Percentiles rank a stretch among this genome's conserved stretches.
These are phyloP conservation scores for Sisymbrium altissimum DNA, from an alignment of 345 rosid genomes.

Conservation along the genomic window DNA sequence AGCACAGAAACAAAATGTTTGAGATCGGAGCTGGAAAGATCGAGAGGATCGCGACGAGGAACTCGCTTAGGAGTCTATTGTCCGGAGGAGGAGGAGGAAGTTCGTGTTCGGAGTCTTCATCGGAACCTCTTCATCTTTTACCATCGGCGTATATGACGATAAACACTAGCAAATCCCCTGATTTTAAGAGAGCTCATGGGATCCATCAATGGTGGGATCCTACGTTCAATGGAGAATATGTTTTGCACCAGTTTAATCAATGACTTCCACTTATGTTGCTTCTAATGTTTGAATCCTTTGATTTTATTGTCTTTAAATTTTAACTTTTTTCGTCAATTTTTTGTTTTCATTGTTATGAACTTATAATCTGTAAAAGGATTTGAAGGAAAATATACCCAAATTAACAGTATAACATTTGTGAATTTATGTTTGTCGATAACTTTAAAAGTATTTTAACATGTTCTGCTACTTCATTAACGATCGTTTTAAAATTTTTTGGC, in stretches of 20 bases:
- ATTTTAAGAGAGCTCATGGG: conserved; percentile 61
- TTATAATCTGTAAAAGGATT: neutral
- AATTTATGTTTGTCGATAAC: neutral
- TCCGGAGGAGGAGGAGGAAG: conserved; percentile 30
- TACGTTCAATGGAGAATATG: conserved; percentile 34
- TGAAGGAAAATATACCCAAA: neutral
- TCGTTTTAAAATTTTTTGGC: no score
- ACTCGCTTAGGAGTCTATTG: conserved; percentile 42
- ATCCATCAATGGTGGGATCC: conserved; percentile 82
- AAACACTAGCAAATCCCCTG: conserved; percentile 35
- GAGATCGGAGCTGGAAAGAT: conserved; percentile 50
- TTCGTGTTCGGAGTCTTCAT: conserved; percentile 3
- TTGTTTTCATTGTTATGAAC: neutral
- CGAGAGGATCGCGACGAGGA: conserved; percentile 47
- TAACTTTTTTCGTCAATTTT: neutral
- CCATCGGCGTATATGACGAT: conserved; percentile 55
- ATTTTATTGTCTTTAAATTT: neutral
- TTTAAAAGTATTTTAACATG: no score
- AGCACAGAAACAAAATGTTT: conserved; percentile 65
- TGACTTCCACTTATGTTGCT: neutral
- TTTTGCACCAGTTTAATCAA: conserved; percentile 29
- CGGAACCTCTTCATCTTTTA: conserved; percentile 52
- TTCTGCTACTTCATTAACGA: neutral
- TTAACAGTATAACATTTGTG: neutral
- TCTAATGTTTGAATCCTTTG: neutral